These are phyloP conservation scores for Coelastrella sp. DNA, from an alignment of 139 green algal species.

Conservation along the genomic window DNA sequence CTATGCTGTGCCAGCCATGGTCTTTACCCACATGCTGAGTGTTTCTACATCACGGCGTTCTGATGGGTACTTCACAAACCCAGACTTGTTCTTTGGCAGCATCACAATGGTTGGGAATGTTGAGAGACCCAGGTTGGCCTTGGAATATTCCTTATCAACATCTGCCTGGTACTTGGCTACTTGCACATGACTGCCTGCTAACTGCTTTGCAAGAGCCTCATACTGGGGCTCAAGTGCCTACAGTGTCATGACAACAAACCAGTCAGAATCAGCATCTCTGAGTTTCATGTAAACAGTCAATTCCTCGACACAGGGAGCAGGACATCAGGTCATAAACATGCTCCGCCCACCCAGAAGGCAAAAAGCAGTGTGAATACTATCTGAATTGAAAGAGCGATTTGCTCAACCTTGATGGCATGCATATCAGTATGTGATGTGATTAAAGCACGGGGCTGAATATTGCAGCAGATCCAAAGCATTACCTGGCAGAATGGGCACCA, in stretches of 20 bases:
- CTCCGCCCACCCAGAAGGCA: no score
- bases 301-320: no score
- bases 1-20: slow-evolving; percentile 66
- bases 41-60: slow-evolving; percentile 88
- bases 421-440: no score
- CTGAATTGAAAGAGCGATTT: no score
- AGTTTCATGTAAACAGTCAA: no score
- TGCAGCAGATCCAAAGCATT: not conserved
- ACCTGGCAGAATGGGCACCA: slow-evolving; percentile 97
- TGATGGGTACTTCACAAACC: slow-evolving; percentile 85
- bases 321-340: no score
- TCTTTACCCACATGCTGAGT: slow-evolving; percentile 87
- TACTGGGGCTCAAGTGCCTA: slow-evolving; percentile 87
- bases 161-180: slow-evolving; percentile 91
- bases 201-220: slow-evolving; percentile 71
- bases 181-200: slow-evolving; percentile 67
- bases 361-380: no score
- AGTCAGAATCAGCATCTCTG: no score
- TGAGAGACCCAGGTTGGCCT: slow-evolving; percentile 79
- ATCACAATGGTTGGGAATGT: slow-evolving; percentile 95
- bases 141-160: slow-evolving; percentile 87
- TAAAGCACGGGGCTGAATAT: no score
- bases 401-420: no score
- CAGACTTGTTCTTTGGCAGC: slow-evolving; percentile 69
- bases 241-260: no score